These are phyloP conservation scores for Hypomontagnella monticulosa DNA, from an alignment of 495 filamentous ascomycete species.

Conservation along the genomic window DNA sequence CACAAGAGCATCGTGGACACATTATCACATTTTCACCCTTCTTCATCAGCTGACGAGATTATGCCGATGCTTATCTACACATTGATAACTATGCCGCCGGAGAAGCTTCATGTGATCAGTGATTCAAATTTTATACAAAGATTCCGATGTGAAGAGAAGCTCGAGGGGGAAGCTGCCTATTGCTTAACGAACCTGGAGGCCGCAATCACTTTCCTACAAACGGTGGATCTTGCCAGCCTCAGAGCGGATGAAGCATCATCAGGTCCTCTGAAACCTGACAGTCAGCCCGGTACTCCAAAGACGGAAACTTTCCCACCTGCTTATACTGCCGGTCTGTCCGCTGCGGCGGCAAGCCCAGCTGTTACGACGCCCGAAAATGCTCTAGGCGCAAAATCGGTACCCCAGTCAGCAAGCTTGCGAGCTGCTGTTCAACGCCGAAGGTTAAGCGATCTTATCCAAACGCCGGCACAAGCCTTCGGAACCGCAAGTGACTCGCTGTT, in stretches of 20 bases:
- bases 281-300: constrained; percentile 62
- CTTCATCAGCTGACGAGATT: constrained; percentile 95
- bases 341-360: constrained; percentile 46
- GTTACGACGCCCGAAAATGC: constrained; percentile 48
- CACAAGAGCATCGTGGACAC: constrained; percentile 96
- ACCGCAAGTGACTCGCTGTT: constrained; percentile 85
- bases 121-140: constrained; percentile 93
- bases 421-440: constrained; percentile 65
- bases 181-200: constrained; percentile 97
- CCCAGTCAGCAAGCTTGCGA: constrained; percentile 51
- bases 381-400: constrained; percentile 55
- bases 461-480: constrained; percentile 79
- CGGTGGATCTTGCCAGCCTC: constrained; percentile 91
- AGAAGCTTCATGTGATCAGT: constrained; percentile 88
- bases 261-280: constrained; percentile 67
- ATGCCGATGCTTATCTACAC: constrained; percentile 96
- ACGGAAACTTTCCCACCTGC: constrained; percentile 62
- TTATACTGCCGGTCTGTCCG: constrained; percentile 55
- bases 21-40: constrained; percentile 77
- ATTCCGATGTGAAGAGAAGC: constrained; percentile 85
- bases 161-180: constrained; percentile 94
- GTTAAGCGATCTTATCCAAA: constrained; percentile 84
- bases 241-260: constrained; percentile 78
- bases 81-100: constrained; percentile 87
- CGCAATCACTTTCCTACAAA: constrained; percentile 94